A percentile compares a stretch with the other conserved stretches of the same genome.
Evolutionary conservation across 768 basidiomycete genomes (phyloP).

Genomic region (Hygrocybe punicea): DNA sequence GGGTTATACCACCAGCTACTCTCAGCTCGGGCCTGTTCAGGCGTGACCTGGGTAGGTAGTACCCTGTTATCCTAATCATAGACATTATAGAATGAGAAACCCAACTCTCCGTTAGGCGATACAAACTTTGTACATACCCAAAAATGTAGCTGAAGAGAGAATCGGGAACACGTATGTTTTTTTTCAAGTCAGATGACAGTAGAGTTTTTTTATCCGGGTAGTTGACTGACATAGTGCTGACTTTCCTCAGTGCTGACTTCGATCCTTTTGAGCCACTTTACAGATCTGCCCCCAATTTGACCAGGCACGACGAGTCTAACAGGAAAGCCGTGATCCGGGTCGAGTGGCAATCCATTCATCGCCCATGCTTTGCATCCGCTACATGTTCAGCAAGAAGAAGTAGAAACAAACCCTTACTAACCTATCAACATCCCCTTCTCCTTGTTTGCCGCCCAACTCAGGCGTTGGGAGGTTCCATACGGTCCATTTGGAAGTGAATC

Average conservation of each 20-base stretch:
- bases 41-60: conserved; percentile 49
- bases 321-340: conserved; percentile 65
- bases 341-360: conserved; percentile 59
- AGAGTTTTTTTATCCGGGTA: conserved; percentile 1
- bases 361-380: conserved; percentile 44
- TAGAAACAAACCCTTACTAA: conserved; percentile 6
- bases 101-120: not conserved
- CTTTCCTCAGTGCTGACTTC: conserved; percentile 49
- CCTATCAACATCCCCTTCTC: conserved; percentile 51
- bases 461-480: conserved; percentile 52
- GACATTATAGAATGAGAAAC: conserved; percentile 39
- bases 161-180: not conserved
- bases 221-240: conserved; percentile 45
- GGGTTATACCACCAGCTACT: conserved; percentile 56
- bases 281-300: conserved; percentile 58
- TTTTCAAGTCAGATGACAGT: not conserved
- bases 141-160: not conserved
- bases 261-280: conserved; percentile 59
- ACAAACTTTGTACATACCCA: not conserved
- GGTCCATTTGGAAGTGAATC: conserved; percentile 57
- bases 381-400: conserved; percentile 27
- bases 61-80: conserved; percentile 40
- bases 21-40: conserved; percentile 51
- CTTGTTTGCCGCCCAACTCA: conserved; percentile 45
- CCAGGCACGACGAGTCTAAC: conserved; percentile 62